Evolutionary conservation across 2,329 filamentous ascomycete genomes (phyloP), one percentile per base, ranked within the genome.

Genomic region (Ophiocordyceps polyrhachis-furcata): DNA sequence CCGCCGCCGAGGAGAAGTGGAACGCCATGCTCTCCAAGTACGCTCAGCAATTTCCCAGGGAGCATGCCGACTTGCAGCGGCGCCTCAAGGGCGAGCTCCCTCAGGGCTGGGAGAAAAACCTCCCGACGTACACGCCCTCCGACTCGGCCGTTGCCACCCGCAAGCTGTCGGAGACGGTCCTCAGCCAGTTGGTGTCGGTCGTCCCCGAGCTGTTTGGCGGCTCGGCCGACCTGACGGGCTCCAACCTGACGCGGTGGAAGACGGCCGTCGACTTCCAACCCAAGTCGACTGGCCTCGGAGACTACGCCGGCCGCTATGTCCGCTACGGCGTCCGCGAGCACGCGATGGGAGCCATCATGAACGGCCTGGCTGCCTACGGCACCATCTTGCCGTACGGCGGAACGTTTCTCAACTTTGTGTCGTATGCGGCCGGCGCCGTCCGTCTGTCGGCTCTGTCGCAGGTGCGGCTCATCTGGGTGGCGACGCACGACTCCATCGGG

Each of bases 361-460:
- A 94, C 74, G 91, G 91, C 70, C 74, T 98, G 48, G 79, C 87
- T 52, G 91, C 88, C 51, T 98, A 96, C 67, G 91, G 91, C 56
- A 93, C 87, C 59, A 73, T 95, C 60, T 81, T 98, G 61, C 91
- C 91, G 55, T 93, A 88, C 55, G 79, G 79, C 53, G 91, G 91
- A 68, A 96, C 91, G 58, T 98, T 98, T 81, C 74, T 98, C 56
- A 98, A 96, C 82, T 98, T 98, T 66, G 87, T 96, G 55, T 96
- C 89, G 23, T 98, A 98, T 65, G 89, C 85, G 55, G 87, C 91
- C 53, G 91, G 91, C 67, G 81, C 91, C 58, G 82, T 96, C 62
- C 89, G 91, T 68, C 79, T 98, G 49, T 94, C 88, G 35, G 80
- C 91, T 38, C 77, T 98, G 55, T 93, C 88, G 42, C 88, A 84